Base-by-base conservation (phyloP, 345 rosid genomes). In the Punica granatum region DNA sequence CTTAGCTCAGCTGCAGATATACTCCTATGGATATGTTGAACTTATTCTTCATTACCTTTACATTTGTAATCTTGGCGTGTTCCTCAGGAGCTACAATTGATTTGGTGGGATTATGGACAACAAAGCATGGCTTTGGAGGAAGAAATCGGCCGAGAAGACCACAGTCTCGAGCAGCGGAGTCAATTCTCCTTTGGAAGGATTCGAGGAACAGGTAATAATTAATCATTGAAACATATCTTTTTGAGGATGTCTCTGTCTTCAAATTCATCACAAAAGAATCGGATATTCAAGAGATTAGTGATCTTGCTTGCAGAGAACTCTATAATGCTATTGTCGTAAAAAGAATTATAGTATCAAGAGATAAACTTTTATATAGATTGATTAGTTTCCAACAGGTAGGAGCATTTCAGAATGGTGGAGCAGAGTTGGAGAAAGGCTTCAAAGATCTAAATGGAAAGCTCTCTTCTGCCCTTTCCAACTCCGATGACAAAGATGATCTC, bases 51-150 rank as follows among this genome's bases (percentile, higher is more conserved):
- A 19, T 23, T 53, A 21, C 8, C 23, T 53, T 23, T 18, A 53
- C 9, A 18, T 19, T 7, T 53, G 7, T 25, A 30, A n/a, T 53
- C 31, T 53, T 53, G 44, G 2, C 14, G 53, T 46, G 18, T 25
- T n/a, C 6, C 1, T 9, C 59, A 53, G 59, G 59, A 53, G 23
- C 28, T 23, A 25, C 59, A 53, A 11, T 25, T 23, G 70, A 51
- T 21, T 66, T 62, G 70, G 64, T 69, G 72, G 60, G 67, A 54
- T 18, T 35, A 92, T 92, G 98, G 96, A 92, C 64, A 82, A 83
- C 34, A 92, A 83, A 71, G 64, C 86, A 31, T 88, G 98, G 98
- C 83, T 84, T 64, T 86, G 97, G 97, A 86, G 83, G 84, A 92
- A 90, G 82, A 90, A 80, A 80, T 79, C 93, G 10, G 53, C 77